Evolutionary conservation across 257 asterid genomes (phyloP), one percentile per base, ranked within the genome.

Genomic region (Fraxinus anomala): DNA sequence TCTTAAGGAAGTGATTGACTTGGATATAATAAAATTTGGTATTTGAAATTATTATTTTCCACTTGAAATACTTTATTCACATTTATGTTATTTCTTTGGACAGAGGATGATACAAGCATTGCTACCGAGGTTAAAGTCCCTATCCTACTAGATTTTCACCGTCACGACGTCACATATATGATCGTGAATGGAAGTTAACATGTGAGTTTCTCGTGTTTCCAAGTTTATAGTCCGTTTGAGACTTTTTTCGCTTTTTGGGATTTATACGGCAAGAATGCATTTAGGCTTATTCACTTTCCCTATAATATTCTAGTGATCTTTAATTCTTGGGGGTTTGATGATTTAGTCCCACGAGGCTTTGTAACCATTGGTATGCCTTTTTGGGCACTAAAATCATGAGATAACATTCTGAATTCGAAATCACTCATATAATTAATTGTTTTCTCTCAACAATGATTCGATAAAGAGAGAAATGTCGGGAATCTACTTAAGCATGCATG

Each of bases 71-170:
- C 34, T 31, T 31, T 49, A 49, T 14, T 49, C 73, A 70, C 36
- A 28, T 59, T n/a, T 71, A 79, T 80, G 54, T 80, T 77, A 51
- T 86, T 79, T 73, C 49, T 79, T 63, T 81, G 85, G 73, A 80
- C 92, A 93, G 98, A 95, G 98, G 99, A 95, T 76, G 97, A 94
- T 78, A 94, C 97, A 40, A 92, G 97, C 89, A 88, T 94, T 75
- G 90, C 84, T 39, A 88, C 95, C 6, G 96, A 91, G 77, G 90
- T 91, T 70, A 94, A 94, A 87, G 92, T 91, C 44, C 97, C 99
- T 74, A 91, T 94, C 82, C 81, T 94, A 87, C 88, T 87, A 82
- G 88, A 85, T 80, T 94, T 94, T 81, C 96, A 94, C 79, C 1
- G 0, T 28, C 1, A n/a, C 30, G 1, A 0, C 95, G 85, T 40